These are phyloP conservation scores for Aspergillus carbonarius DNA, from an alignment of 2,329 filamentous ascomycete species.

Conservation along the genomic window DNA sequence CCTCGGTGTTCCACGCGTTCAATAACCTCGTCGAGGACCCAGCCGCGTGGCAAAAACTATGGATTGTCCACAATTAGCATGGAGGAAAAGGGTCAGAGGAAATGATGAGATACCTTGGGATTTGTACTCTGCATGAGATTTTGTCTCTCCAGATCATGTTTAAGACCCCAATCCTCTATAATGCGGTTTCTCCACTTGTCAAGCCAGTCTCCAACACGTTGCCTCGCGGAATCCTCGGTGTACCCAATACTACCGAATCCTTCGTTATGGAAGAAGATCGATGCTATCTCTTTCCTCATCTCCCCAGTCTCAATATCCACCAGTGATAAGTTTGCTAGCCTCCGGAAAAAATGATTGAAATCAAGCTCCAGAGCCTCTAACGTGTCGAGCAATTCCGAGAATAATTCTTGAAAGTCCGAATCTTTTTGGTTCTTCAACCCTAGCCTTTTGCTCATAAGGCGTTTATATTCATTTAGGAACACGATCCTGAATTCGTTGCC, in stretches of 20 bases:
- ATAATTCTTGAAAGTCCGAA: slow-evolving; percentile 75
- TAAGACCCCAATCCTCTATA: slow-evolving; percentile 71
- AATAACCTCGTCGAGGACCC: slow-evolving; percentile 93
- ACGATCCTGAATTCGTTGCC: slow-evolving; percentile 87
- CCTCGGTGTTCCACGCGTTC: slow-evolving; percentile 79
- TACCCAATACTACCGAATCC: slow-evolving; percentile 60
- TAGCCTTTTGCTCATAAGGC: slow-evolving; percentile 74
- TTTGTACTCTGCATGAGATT: slow-evolving; percentile 80
- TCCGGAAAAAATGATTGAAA: slow-evolving; percentile 91
- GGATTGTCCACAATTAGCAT: background rate
- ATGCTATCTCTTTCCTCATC: slow-evolving; percentile 62
- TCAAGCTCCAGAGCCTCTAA: slow-evolving; percentile 82
- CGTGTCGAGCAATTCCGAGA: slow-evolving; percentile 77
- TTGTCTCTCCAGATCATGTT: slow-evolving; percentile 63
- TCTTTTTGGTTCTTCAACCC: slow-evolving; percentile 70
- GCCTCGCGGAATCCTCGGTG: slow-evolving; percentile 63
- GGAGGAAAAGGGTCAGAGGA: background rate
- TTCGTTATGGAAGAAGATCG: slow-evolving; percentile 77
- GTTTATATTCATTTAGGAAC: slow-evolving; percentile 87
- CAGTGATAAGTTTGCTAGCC: slow-evolving; percentile 65
- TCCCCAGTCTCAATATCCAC: slow-evolving; percentile 65
- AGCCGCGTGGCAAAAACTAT: slow-evolving; percentile 79
- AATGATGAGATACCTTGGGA: slow-evolving; percentile 60
- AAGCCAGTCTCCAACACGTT: slow-evolving; percentile 74
- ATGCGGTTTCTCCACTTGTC: slow-evolving; percentile 72